These are phyloP conservation scores for Schrenkiella parvula DNA, from an alignment of 345 rosid species.

Conservation along the genomic window DNA sequence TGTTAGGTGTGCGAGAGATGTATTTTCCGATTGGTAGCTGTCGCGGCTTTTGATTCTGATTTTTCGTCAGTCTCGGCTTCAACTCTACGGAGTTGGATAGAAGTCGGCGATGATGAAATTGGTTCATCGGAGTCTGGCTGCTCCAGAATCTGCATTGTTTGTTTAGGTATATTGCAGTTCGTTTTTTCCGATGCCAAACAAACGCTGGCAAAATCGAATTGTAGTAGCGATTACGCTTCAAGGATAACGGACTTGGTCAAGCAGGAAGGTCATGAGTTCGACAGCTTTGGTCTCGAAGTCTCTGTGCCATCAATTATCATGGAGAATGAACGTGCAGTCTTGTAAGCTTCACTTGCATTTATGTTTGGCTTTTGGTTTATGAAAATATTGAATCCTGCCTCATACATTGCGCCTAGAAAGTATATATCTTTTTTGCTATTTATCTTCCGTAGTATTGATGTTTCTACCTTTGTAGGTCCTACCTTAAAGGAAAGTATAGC, in stretches of 20 bases:
- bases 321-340: conserved; percentile 50
- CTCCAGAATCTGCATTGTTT: conserved; percentile 53
- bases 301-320: conserved; percentile 48
- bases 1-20: conserved; percentile 76
- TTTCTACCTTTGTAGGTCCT: conserved; percentile 42
- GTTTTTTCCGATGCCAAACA: conserved; percentile 39
- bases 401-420: background rate
- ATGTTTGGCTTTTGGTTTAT: background rate
- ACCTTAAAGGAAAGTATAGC: conserved; percentile 54
- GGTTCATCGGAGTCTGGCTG: conserved; percentile 19
- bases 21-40: conserved; percentile 58
- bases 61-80: conserved; percentile 33
- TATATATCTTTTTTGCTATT: background rate
- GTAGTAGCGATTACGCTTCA: conserved; percentile 41
- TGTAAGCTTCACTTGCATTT: conserved; percentile 45
- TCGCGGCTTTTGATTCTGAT: conserved; percentile 33
- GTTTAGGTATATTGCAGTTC: conserved; percentile 83
- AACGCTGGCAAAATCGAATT: conserved; percentile 35
- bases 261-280: conserved; percentile 54
- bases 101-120: background rate
- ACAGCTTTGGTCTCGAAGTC: conserved; percentile 69
- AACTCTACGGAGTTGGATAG: conserved; percentile 30
- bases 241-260: conserved; percentile 50
- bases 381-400: background rate
- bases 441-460: no score